Base-by-base conservation (phyloP, 2,329 filamentous ascomycete species). In the Scopulariopsis brevicaulis region DNA sequence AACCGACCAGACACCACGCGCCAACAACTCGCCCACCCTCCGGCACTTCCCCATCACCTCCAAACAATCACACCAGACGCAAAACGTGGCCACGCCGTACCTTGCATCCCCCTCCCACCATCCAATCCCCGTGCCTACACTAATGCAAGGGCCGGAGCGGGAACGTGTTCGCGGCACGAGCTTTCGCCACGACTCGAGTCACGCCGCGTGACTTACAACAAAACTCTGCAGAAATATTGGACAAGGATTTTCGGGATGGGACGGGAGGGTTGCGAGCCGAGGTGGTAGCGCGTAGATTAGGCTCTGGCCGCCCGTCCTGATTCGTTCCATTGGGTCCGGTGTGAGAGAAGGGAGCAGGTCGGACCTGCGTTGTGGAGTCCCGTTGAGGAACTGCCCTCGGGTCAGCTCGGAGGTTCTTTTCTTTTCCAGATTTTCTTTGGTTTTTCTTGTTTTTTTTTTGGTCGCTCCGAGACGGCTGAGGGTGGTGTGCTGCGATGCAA, bases 121-220 rank as follows among this genome's bases (percentile, higher is more conserved):
- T 40, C 55, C 40, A 56, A 56, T 56, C 25, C 40, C n/a, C 11
- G 28, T 24, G 55, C 10, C 24, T 35, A 14, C 40, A 32, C 55
- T 56, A 56, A 56, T 56, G 55, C 55, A 56, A 56, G 55, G 55
- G 55, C 32, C 43, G 40, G 18, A 10, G 40, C 28, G n/a, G 25
- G 15, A 24, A 56, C 7, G n/a, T 20, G 20, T 20, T 11, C 14
- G 20, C 5, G 14, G 20, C n/a, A 50, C 46, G 46, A 50, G n/a
- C 4, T 12, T 11, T 50, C 20, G 46, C 20, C 46, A 24, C 46
- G n/a, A 50, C 28, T 46, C 14, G 15, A 22, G 22, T 50, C 46
- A 22, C n/a, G n/a, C 15, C 40, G 40, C 40, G 40, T 46, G 46
- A 50, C 8, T n/a, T n/a, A 24, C 4, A 24, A 11, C 5, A 50